A percentile compares a stretch with the other conserved stretches of the same genome.
Conservation (phyloP, 805 yeast species). For the Komagataella kurtzmanii region DNA sequence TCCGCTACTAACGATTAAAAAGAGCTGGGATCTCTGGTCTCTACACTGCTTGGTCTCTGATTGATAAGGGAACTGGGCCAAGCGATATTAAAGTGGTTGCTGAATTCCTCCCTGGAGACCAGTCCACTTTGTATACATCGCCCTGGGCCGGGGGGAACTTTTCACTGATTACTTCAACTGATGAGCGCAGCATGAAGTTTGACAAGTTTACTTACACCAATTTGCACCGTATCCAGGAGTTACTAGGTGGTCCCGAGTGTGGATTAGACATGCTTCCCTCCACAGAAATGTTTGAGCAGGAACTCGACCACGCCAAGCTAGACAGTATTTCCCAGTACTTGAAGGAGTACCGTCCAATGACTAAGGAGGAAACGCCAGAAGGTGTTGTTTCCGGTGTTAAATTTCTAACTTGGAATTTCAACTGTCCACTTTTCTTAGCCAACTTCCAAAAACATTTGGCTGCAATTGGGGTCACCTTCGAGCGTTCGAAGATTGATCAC, state of each 20-base stretch:
- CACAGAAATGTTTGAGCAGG: conserved; percentile 44
- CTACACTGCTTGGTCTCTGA: conserved; percentile 40
- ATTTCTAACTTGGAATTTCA: conserved; percentile 56
- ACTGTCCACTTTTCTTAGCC: conserved; percentile 48
- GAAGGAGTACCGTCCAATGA: conserved; percentile 27
- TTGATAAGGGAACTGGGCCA: conserved; percentile 25
- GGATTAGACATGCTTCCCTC: conserved; percentile 45
- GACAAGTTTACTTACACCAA: conserved; percentile 47
- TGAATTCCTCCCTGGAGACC: conserved; percentile 67
- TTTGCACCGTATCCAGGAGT: conserved; percentile 25
- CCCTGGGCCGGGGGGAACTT: conserved; percentile 73
- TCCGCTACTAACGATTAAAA: conserved; percentile 8
- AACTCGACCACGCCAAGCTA: conserved; percentile 32
- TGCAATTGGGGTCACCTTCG: conserved; percentile 35
- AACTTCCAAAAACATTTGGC: conserved; percentile 31
- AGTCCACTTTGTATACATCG: conserved; percentile 58
- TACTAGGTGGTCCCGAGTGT: conserved; percentile 31
- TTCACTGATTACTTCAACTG: conserved; percentile 47
- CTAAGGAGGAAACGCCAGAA: conserved; percentile 25
- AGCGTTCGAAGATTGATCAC: conserved; percentile 32
- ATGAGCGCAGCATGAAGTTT: conserved; percentile 29
- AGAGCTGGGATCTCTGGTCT: conserved; percentile 61
- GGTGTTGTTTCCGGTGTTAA: conserved; percentile 44
- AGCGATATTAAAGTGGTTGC: conserved; percentile 43
- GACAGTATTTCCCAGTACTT: conserved; percentile 34